Percentiles rank a stretch among this genome's conserved stretches.
Evolutionary conservation across 208 protist genomes (phyloP).

Genomic region (Strigomonas oncopelti): DNA sequence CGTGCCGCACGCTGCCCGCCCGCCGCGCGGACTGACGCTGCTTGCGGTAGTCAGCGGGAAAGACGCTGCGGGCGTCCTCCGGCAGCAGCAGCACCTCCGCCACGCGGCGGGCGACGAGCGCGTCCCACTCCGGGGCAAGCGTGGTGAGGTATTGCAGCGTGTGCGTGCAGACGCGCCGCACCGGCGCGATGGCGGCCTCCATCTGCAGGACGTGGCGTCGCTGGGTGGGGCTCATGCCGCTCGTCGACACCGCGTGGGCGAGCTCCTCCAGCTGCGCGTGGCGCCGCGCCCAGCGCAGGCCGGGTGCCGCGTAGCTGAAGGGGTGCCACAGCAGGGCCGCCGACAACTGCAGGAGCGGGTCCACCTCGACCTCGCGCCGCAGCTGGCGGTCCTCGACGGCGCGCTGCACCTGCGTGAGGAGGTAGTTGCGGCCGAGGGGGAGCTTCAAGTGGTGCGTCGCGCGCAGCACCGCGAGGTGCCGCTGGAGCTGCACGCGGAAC

Average conservation of each 20-base stretch:
- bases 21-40: neutral
- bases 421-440: conserved; percentile 53
- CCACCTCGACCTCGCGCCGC: conserved; percentile 36
- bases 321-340: conserved; percentile 52
- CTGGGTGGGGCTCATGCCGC: neutral
- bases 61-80: conserved; percentile 47
- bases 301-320: conserved; percentile 44
- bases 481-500: conserved; percentile 52
- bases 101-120: conserved; percentile 45
- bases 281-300: conserved; percentile 32
- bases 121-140: conserved; percentile 53
- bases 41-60: conserved; percentile 28
- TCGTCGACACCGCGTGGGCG: neutral
- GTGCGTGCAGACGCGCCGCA: conserved; percentile 36
- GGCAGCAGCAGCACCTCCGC: conserved; percentile 61
- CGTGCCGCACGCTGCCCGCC: neutral
- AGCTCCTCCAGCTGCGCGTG: conserved; percentile 28
- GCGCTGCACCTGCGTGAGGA: conserved; percentile 52
- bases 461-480: conserved; percentile 50
- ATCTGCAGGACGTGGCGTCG: conserved; percentile 24
- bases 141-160: conserved; percentile 48
- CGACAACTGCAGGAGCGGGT: conserved; percentile 43
- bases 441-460: conserved; percentile 31
- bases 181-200: conserved; percentile 31
- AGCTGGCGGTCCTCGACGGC: conserved; percentile 24